Base-by-base conservation (phyloP, 140 eudicot genomes). In the Stevia rebaudiana region DNA sequence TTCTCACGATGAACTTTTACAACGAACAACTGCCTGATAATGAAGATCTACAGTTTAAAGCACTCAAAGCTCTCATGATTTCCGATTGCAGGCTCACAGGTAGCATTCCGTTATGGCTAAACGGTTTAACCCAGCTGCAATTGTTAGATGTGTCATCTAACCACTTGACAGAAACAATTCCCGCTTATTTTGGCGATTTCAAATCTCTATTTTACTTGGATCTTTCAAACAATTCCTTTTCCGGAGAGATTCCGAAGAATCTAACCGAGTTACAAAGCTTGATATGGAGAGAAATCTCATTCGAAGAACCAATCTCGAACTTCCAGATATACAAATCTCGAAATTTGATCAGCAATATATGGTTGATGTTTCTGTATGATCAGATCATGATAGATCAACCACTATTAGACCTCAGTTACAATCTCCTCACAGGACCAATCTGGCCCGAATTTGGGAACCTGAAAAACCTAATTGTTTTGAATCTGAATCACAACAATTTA, bases 91-190 rank as follows among this genome's bases (percentile, higher is more conserved):
- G 74, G 39, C 90, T 88, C 56, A 82, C 80, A 0, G 94, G 94
- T 4, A 10, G 19, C 16, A 39, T 88, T 62, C 94, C 96, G 1
- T 57, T 2, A 22, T 88, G 94, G 96, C 25, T 88, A 74, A 75
- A 21, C 1, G 16, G 76, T 67, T 79, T 71, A 43, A 41, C 54
- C 21, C 63, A 80, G 16, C 62, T 88, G 75, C 84, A 80, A 36
- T 11, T 84, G 56, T 56, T 88, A 71, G 96, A 88, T 71, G 62
- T 88, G 74, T 88, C 94, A 0, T 80, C 71, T 75, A 84, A 88
- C 37, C 68, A 49, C 1, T 57, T 88, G 24, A 72, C 30, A 0
- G 94, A 94, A 44, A 33, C 62, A 11, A 76, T 87, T 41, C 86
- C 89, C 5, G 17, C 80, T 0, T 87, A 75, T 86, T 54, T 87